Percentiles rank a stretch among this genome's conserved stretches.
These are phyloP conservation scores for Penicillium cinerascens DNA, from an alignment of 495 filamentous ascomycete species.

Conservation along the genomic window DNA sequence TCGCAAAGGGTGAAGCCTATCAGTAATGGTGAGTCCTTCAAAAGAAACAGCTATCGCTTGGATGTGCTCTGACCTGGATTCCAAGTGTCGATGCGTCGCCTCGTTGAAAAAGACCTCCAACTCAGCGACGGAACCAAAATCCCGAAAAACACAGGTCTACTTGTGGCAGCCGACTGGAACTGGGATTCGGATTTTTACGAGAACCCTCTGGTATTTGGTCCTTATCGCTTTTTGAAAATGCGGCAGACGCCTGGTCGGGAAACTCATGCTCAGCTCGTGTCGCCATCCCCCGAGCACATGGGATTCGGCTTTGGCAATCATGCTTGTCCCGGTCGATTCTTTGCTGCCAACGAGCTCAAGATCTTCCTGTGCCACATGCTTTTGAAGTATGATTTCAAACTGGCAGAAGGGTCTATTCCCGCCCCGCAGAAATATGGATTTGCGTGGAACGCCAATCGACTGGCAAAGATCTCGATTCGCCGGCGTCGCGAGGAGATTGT, in stretches of 20 bases:
- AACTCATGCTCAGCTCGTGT: slow-evolving; percentile 32
- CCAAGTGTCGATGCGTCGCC: slow-evolving; percentile 27
- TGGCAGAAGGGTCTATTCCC: neutral
- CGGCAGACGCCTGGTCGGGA: slow-evolving; percentile 30
- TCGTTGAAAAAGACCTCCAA: slow-evolving; percentile 6
- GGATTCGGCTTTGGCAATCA: slow-evolving; percentile 47
- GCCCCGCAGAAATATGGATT: neutral
- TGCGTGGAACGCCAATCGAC: neutral
- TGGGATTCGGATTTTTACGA: slow-evolving; percentile 2
- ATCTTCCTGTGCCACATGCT: neutral
- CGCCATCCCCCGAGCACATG: slow-evolving; percentile 33
- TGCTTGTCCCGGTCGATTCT: slow-evolving; percentile 50
- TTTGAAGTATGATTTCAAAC: neutral
- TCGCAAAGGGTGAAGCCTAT: slow-evolving; percentile 26
- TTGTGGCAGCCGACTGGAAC: neutral
- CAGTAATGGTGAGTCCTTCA: slow-evolving; percentile 19
- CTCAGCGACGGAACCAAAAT: slow-evolving; percentile 1
- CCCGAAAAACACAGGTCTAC: neutral
- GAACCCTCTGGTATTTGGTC: neutral
- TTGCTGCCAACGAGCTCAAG: slow-evolving; percentile 26
- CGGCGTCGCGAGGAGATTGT: neutral
- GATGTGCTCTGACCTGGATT: neutral
- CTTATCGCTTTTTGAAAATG: slow-evolving; percentile 10
- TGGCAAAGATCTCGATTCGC: neutral
- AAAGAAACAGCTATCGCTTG: neutral